Evolutionary conservation across 2,329 filamentous ascomycete genomes (phyloP).

Genomic region (Tolypocladium ophioglossoides): DNA sequence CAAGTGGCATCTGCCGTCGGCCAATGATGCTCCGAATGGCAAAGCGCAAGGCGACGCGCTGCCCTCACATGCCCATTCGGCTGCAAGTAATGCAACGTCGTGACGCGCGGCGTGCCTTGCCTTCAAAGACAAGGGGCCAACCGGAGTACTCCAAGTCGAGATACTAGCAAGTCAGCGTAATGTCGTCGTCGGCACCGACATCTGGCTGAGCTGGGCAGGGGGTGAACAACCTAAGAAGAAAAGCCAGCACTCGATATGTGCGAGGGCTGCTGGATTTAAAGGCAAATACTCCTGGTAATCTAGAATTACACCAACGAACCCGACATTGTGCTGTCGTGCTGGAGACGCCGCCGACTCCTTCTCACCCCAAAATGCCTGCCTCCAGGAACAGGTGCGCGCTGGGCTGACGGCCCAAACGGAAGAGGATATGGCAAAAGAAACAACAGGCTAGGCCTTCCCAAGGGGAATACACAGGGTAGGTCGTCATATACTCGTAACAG

Average conservation of each 20-base stretch:
- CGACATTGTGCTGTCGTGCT: neutral
- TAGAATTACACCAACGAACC: neutral
- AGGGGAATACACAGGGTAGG: neutral
- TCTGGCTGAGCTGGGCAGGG: neutral
- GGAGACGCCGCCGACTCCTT: neutral
- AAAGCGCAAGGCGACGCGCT: neutral
- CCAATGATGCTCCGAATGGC: neutral
- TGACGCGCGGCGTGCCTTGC: too few species aligned
- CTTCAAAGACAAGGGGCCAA: too few species aligned
- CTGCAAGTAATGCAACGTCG: too few species aligned
- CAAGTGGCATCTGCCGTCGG: too few species aligned
- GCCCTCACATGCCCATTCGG: neutral
- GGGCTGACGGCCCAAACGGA: neutral
- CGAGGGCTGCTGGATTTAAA: neutral
- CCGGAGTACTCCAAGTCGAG: neutral
- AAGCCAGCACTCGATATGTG: neutral
- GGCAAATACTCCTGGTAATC: neutral
- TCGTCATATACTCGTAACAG: neutral
- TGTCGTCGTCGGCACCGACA: neutral
- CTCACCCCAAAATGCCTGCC: neutral
- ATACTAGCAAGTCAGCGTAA: too few species aligned
- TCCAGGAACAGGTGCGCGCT: neutral
- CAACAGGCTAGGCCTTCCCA: neutral
- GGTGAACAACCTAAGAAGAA: neutral
- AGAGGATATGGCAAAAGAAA: neutral